Evolutionary conservation across 768 basidiomycete species (phyloP).

Genomic region (Kwoniella dejecticola): DNA sequence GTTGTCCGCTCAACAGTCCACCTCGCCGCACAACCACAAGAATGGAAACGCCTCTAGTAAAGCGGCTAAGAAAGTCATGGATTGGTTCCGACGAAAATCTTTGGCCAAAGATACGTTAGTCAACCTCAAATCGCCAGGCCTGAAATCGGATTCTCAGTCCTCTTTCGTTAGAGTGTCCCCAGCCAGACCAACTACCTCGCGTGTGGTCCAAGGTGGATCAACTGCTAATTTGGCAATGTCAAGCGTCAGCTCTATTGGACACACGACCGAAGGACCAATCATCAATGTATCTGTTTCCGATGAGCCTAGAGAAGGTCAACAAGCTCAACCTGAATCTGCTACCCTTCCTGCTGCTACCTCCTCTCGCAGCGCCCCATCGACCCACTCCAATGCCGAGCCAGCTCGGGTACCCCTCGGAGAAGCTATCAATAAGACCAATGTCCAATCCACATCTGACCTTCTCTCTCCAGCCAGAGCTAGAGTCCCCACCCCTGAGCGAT

Average conservation of each 20-base stretch:
- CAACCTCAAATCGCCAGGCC: constrained; percentile 24
- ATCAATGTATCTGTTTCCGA: constrained; percentile 8
- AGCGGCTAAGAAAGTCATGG: constrained; percentile 88
- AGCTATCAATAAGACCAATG: constrained; percentile 33
- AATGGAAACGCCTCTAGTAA: constrained; percentile 48
- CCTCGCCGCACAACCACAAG: constrained; percentile 13
- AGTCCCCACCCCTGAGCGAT: constrained; percentile 27
- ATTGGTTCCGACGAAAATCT: constrained; percentile 77
- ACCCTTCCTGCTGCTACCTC: constrained; percentile 6
- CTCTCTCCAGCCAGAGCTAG: constrained; percentile 26
- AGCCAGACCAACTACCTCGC: constrained; percentile 10
- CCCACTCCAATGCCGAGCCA: neutral
- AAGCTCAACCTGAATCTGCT: constrained; percentile 25
- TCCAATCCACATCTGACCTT: constrained; percentile 27
- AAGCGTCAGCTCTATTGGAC: constrained; percentile 35
- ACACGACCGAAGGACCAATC: constrained; percentile 26
- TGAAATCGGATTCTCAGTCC: constrained; percentile 33
- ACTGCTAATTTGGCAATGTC: constrained; percentile 32
- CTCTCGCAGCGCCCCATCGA: no score
- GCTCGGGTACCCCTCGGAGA: constrained; percentile 22
- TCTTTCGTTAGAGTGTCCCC: constrained; percentile 41
- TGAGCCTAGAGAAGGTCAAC: constrained; percentile 10
- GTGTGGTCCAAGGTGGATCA: constrained; percentile 7
- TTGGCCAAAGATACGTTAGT: constrained; percentile 47
- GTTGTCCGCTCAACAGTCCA: constrained; percentile 24